Conservation (phyloP, 83 land plant species). For the Diphasiastrum complanatum region DNA sequence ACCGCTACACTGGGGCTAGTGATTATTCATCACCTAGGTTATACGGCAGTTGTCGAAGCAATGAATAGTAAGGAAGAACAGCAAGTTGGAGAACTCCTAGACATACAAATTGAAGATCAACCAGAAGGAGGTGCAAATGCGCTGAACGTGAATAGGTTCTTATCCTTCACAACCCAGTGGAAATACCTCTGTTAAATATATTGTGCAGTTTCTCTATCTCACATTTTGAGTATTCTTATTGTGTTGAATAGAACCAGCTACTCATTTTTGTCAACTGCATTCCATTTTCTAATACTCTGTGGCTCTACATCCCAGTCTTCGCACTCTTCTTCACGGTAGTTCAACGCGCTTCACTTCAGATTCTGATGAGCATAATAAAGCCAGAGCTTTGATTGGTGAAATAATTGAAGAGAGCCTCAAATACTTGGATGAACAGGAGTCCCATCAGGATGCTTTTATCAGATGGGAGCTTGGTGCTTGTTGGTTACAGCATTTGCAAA, state of each 20-base stretch:
- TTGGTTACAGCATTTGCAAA: constrained; percentile 90
- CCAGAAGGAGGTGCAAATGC: constrained; percentile 86
- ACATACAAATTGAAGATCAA: constrained; percentile 55
- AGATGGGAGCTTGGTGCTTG: constrained; percentile 98
- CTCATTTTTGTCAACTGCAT: not conserved
- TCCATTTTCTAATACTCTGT: not conserved
- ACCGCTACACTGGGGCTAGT: constrained; percentile 57
- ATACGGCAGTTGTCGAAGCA: constrained; percentile 56
- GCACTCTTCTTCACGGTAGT: constrained; percentile 45
- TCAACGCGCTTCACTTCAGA: constrained; percentile 17
- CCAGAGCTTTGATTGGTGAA: constrained; percentile 30
- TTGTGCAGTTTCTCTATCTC: no score
- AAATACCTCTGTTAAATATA: no score
- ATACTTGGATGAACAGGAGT: constrained; percentile 33
- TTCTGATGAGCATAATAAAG: constrained; percentile 29
- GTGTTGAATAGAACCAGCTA: no score
- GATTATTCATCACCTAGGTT: constrained; percentile 62
- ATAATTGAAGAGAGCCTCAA: constrained; percentile 50
- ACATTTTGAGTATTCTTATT: no score
- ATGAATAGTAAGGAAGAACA: constrained; percentile 21
- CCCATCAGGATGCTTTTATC: constrained; percentile 24
- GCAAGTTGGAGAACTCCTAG: constrained; percentile 15
- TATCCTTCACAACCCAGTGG: not conserved
- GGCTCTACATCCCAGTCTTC: constrained; percentile 43
- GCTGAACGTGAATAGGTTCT: constrained; percentile 69